These are phyloP conservation scores for Wakefieldia striispora DNA, from an alignment of 768 basidiomycete species.

Conservation along the genomic window DNA sequence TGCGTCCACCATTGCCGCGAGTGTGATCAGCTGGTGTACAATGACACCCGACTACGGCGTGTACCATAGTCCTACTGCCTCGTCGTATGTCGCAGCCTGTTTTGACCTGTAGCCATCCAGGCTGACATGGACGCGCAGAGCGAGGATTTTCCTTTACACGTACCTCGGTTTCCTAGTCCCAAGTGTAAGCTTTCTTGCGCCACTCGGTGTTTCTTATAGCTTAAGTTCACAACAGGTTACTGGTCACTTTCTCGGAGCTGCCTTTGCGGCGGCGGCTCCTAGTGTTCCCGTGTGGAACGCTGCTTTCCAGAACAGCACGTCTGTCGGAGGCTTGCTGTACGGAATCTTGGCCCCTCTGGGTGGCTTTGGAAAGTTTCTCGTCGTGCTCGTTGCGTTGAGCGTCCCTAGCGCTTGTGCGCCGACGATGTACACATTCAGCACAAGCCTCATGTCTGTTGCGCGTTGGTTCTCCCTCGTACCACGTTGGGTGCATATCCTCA, in stretches of 20 bases:
- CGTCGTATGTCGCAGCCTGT: conserved; percentile 44
- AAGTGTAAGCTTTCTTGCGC: conserved; percentile 30
- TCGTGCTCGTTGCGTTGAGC: conserved; percentile 49
- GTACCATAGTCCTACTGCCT: conserved; percentile 51
- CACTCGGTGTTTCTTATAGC: not conserved
- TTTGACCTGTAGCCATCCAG: not conserved
- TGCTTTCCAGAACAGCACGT: conserved; percentile 39
- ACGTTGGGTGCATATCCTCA: conserved; percentile 45
- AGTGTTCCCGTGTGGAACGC: conserved; percentile 38
- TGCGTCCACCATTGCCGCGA: conserved; percentile 43
- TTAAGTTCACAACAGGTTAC: conserved; percentile 30
- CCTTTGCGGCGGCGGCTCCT: conserved; percentile 42
- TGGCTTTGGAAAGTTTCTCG: conserved; percentile 46
- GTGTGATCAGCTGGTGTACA: conserved; percentile 42
- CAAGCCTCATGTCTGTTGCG: conserved; percentile 42
- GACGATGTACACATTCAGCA: conserved; percentile 55
- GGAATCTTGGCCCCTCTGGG: conserved; percentile 39
- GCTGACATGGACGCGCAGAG: conserved; percentile 20
- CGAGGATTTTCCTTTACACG: conserved; percentile 42
- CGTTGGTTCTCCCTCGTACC: conserved; percentile 37
- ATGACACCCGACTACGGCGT: conserved; percentile 50
- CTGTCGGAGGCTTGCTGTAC: conserved; percentile 45
- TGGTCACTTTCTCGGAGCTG: conserved; percentile 43
- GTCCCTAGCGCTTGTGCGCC: conserved; percentile 57
- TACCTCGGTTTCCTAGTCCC: conserved; percentile 45